Conservation (phyloP, 345 rosid species). For the Pelargonium nanum region DNA sequence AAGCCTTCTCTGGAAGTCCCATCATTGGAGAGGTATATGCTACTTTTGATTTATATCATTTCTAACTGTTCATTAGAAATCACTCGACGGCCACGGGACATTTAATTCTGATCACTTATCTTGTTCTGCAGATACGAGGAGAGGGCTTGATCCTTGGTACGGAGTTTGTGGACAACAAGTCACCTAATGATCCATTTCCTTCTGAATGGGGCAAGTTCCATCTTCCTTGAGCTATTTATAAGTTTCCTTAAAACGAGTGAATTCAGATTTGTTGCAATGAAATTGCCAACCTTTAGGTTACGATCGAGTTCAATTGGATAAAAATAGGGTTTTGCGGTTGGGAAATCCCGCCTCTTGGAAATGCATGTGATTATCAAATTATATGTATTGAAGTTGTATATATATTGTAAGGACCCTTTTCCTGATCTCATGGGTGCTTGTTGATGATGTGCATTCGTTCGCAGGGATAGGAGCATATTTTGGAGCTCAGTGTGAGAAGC, state of each 20-base stretch:
- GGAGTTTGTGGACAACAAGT: conserved; percentile 80
- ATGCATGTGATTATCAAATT: too few species aligned
- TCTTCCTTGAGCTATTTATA: not conserved
- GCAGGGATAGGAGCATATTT: conserved; percentile 83
- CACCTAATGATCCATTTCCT: conserved; percentile 82
- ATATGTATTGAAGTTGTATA: not conserved
- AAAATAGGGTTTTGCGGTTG: too few species aligned
- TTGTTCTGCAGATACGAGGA: conserved; percentile 66
- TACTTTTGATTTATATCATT: conserved; percentile 4
- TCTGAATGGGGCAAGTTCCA: conserved; percentile 78
- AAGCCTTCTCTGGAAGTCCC: conserved; percentile 73
- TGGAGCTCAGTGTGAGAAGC: conserved; percentile 75
- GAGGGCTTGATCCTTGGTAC: conserved; percentile 85
- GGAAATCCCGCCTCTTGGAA: too few species aligned
- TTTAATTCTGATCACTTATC: conserved; percentile 3
- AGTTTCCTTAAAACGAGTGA: not conserved
- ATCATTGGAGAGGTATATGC: conserved; percentile 71
- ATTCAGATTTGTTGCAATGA: not conserved
- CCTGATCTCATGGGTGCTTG: not conserved
- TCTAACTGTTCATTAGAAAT: not conserved
- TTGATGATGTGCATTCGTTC: conserved; percentile 2
- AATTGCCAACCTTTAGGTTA: not conserved
- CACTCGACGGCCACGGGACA: not conserved
- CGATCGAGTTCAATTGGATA: not conserved
- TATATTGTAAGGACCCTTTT: not conserved